phyloP scores from a whole-genome alignment of 139 green algal genomes.

The Coccomyxa sp. region DNA sequence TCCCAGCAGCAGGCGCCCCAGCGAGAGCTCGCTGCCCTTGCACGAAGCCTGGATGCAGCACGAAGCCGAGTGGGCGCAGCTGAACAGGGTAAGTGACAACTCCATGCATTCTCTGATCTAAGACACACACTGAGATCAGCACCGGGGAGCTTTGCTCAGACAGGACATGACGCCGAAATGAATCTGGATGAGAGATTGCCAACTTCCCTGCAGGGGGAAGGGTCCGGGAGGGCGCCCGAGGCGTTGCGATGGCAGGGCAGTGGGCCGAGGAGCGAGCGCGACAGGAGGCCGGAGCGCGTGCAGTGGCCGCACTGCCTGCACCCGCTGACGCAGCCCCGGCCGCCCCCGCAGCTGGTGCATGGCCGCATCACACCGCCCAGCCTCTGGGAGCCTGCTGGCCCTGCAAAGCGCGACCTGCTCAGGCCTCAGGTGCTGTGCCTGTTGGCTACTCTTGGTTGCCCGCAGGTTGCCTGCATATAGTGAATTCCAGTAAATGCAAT shows the following conservation, averaged over 20 bases:
- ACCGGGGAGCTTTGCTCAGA: neutral
- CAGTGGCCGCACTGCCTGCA: neutral
- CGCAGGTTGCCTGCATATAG: neutral
- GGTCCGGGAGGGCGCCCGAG: neutral
- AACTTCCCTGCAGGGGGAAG: neutral
- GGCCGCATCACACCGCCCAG: neutral
- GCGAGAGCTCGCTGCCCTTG: neutral
- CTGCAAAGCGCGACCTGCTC: neutral
- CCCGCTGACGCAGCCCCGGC: neutral
- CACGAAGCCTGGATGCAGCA: neutral
- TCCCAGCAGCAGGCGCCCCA: neutral
- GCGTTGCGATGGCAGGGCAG: neutral
- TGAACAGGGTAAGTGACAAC: neutral
- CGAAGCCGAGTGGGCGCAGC: neutral
- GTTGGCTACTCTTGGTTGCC: neutral
- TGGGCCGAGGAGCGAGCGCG: neutral
- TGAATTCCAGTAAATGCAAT: neutral
- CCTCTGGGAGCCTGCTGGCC: neutral
- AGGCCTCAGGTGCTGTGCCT: neutral
- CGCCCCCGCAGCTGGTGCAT: neutral
- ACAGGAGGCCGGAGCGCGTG: neutral
- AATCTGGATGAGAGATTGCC: neutral
- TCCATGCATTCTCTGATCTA: neutral
- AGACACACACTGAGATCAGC: neutral
- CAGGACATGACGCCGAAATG: neutral